These are phyloP conservation scores for Postia placenta DNA, from an alignment of 768 basidiomycete genomes.

Conservation along the genomic window DNA sequence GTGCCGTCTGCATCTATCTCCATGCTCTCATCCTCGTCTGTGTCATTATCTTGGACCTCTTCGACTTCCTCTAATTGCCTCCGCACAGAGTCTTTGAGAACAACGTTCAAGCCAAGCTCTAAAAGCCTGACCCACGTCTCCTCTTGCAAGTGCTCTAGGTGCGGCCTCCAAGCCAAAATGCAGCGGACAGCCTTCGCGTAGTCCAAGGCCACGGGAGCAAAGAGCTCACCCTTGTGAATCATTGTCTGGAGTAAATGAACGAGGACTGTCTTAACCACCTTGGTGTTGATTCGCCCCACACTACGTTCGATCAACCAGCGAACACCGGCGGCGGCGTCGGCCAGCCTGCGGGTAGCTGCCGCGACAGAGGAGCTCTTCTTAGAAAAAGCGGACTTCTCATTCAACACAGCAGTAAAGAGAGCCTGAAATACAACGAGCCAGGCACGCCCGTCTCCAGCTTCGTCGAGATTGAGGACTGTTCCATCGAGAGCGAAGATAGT, in stretches of 20 bases:
- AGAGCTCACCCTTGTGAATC: slow-evolving; percentile 45
- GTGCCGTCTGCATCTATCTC: slow-evolving; percentile 26
- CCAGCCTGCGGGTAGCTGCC: slow-evolving; percentile 53
- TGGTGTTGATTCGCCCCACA: slow-evolving; percentile 47
- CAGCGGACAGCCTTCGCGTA: slow-evolving; percentile 73
- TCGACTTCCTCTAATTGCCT: slow-evolving; percentile 27
- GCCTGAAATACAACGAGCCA: slow-evolving; percentile 73
- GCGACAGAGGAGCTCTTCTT: slow-evolving; percentile 34
- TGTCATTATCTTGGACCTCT: slow-evolving; percentile 21
- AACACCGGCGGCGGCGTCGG: slow-evolving; percentile 58
- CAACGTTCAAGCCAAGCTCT: slow-evolving; percentile 69
- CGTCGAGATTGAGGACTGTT: slow-evolving; percentile 37
- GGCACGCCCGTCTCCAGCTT: slow-evolving; percentile 27
- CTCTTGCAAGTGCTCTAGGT: slow-evolving; percentile 69
- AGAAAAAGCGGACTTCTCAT: slow-evolving; percentile 48
- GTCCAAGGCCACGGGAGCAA: slow-evolving; percentile 64
- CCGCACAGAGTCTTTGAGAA: slow-evolving; percentile 55
- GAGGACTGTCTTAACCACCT: slow-evolving; percentile 50
- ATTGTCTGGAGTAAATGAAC: slow-evolving; percentile 61
- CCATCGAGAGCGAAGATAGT: slow-evolving; percentile 43
- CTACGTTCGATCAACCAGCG: slow-evolving; percentile 70
- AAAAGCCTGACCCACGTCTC: slow-evolving; percentile 63
- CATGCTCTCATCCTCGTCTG: slow-evolving; percentile 24
- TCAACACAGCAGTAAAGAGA: slow-evolving; percentile 58
- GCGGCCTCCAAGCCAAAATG: slow-evolving; percentile 61